phyloP scores from a whole-genome alignment of 2,329 filamentous ascomycete species.

The Fusarium sp. region DNA sequence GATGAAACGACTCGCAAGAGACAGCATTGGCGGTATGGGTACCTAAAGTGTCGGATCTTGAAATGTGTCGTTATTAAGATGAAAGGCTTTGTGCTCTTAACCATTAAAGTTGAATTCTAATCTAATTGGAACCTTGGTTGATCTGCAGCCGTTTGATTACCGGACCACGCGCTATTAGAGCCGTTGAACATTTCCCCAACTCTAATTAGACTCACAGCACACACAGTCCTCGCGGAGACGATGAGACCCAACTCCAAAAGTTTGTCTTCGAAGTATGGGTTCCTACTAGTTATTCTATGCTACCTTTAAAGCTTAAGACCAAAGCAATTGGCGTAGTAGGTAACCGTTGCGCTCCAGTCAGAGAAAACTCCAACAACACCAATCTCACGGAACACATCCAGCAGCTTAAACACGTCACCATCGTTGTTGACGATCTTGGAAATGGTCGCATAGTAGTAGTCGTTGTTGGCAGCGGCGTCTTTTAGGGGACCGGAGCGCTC shows the following conservation, averaged over 20 bases:
- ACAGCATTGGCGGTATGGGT: too few species aligned
- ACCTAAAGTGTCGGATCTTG: background rate
- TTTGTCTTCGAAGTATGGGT: background rate
- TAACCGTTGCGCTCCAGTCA: conserved; percentile 77
- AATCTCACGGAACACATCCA: conserved; percentile 74
- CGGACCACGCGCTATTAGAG: background rate
- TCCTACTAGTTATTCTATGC: background rate
- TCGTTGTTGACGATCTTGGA: conserved; percentile 69
- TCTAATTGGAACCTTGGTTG: background rate
- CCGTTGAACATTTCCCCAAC: background rate
- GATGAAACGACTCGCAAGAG: too few species aligned
- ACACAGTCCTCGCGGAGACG: too few species aligned
- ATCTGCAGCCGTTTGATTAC: background rate
- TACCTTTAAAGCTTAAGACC: conserved; percentile 48
- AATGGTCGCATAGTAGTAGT: conserved; percentile 70
- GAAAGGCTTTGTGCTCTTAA: fast-evolving
- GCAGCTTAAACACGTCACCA: conserved; percentile 74
- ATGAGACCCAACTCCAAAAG: background rate
- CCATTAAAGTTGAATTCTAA: background rate
- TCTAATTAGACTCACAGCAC: background rate
- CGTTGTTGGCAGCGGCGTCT: conserved; percentile 60
- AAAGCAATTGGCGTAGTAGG: conserved; percentile 80
- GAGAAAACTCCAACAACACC: conserved; percentile 73
- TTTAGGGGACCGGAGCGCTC: conserved; percentile 74
- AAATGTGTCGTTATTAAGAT: fast-evolving